These are phyloP conservation scores for Cyberlindnera galapagoensis DNA, from an alignment of 805 yeast genomes.

Conservation along the genomic window DNA sequence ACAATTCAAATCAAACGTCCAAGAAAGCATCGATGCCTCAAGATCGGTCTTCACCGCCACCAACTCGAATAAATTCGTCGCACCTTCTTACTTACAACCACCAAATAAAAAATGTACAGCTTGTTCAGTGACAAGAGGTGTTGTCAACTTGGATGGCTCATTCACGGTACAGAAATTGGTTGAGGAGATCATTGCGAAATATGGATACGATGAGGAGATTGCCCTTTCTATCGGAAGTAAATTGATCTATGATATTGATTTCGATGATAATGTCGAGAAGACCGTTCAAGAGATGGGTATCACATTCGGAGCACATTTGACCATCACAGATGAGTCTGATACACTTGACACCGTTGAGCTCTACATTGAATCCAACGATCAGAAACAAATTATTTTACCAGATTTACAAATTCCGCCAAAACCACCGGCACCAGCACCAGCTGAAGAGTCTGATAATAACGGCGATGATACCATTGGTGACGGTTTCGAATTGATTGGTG, in stretches of 20 bases:
- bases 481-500: constrained; percentile 13
- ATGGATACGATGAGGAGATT: constrained; percentile 48
- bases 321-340: constrained; percentile 79
- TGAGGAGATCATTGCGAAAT: constrained; percentile 38
- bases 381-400: constrained; percentile 24
- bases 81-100: constrained; percentile 50
- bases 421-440: constrained; percentile 17
- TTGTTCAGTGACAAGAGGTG: constrained; percentile 51
- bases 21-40: constrained; percentile 29
- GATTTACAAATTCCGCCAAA: constrained; percentile 27
- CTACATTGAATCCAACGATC: constrained; percentile 32
- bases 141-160: constrained; percentile 31
- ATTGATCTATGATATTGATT: constrained; percentile 78
- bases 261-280: constrained; percentile 64
- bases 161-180: constrained; percentile 47
- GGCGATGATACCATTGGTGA: too few relatives aligned
- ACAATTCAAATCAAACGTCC: constrained; percentile 31
- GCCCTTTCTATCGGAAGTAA: constrained; percentile 50
- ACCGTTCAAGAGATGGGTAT: constrained; percentile 49
- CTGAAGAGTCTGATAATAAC: constrained; percentile 16
- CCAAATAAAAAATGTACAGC: constrained; percentile 73
- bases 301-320: constrained; percentile 51
- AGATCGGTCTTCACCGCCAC: constrained; percentile 47
- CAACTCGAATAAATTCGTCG: constrained; percentile 55
- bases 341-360: constrained; percentile 56